Evolutionary conservation across 2,329 filamentous ascomycete species (phyloP).

Genomic region (Xylaria sp.): DNA sequence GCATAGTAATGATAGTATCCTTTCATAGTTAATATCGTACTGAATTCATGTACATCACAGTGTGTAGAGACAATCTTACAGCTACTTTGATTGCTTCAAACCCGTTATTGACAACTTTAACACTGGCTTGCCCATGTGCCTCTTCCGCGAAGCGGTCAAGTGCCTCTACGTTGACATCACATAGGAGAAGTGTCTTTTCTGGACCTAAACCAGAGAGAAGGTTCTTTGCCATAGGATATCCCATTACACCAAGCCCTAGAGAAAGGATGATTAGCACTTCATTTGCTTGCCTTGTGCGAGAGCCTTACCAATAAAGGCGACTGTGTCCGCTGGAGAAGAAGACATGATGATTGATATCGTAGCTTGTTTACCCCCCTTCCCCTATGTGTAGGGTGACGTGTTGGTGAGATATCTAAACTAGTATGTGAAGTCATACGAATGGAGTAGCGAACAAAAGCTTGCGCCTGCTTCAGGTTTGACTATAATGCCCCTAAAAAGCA

Average conservation of each 20-base stretch:
- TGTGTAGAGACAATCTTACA: slow-evolving; percentile 36
- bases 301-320: slow-evolving; percentile 49
- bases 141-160: slow-evolving; percentile 54
- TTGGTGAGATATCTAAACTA: neutral
- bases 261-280: neutral
- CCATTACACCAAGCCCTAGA: slow-evolving; percentile 51
- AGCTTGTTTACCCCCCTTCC: neutral
- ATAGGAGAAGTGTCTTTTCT: slow-evolving; percentile 47
- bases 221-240: slow-evolving; percentile 53
- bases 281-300: neutral
- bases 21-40: slow-evolving; percentile 28
- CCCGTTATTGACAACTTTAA: slow-evolving; percentile 52
- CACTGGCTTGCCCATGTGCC: slow-evolving; percentile 49
- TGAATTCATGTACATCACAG: neutral
- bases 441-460: neutral
- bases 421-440: neutral
- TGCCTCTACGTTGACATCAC: slow-evolving; percentile 53
- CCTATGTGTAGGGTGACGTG: neutral
- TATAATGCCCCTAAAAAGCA: neutral
- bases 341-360: slow-evolving; percentile 28
- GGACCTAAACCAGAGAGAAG: slow-evolving; percentile 44
- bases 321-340: slow-evolving; percentile 42
- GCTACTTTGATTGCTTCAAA: slow-evolving; percentile 54
- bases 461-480: neutral
- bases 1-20: slow-evolving; percentile 56